Conservation (phyloP, 2,329 filamentous ascomycete species). For the Xylaria polymorpha region DNA sequence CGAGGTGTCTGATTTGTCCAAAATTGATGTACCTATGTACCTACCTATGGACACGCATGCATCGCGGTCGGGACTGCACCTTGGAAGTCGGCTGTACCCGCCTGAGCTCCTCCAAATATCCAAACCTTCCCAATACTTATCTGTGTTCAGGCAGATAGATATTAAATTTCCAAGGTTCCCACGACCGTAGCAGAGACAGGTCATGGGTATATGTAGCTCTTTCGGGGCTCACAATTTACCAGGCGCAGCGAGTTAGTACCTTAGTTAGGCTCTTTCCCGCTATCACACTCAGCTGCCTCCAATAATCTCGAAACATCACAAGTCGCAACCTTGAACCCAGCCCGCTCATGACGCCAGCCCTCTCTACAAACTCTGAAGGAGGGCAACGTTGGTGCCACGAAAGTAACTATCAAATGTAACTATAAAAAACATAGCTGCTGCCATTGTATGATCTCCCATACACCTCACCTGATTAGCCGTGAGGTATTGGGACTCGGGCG, state of each 20-base stretch:
- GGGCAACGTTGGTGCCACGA: slow-evolving; percentile 1
- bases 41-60: not conserved
- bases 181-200: slow-evolving; percentile 1
- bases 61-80: not conserved
- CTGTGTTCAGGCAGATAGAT: slow-evolving; percentile 6
- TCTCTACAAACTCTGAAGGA: slow-evolving; percentile 12
- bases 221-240: not conserved
- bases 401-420: slow-evolving; percentile 26
- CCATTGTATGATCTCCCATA: slow-evolving; percentile 9
- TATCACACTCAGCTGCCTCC: not conserved
- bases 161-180: slow-evolving; percentile 1
- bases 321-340: not conserved
- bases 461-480: not conserved
- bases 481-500: not conserved
- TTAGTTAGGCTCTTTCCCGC: slow-evolving; percentile 5
- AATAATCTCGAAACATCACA: not conserved
- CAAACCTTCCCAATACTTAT: slow-evolving; percentile 6
- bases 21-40: not conserved
- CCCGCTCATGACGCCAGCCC: slow-evolving; percentile 17
- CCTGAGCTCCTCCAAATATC: not conserved
- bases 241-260: slow-evolving; percentile 13
- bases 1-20: not conserved
- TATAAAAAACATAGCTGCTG: not conserved
- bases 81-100: not conserved
- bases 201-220: slow-evolving; percentile 15